Base-by-base conservation (phyloP, 805 yeast genomes). In the Clavispora asparagi region DNA sequence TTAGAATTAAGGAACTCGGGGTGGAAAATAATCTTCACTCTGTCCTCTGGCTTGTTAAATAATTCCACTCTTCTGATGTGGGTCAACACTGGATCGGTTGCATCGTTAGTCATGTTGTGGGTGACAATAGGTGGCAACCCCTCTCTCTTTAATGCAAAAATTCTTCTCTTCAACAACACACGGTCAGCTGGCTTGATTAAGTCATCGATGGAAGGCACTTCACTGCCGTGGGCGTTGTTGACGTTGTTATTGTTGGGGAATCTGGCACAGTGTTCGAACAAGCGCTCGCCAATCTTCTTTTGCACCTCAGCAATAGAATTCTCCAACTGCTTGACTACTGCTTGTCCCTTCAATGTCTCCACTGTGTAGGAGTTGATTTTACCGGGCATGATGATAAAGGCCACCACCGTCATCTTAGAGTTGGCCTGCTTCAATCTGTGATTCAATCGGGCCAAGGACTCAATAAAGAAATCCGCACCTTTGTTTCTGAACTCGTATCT, bases 311-410 rank as follows among this genome's bases (percentile, higher is more conserved):
- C 79, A 46, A 92, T 91, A 9, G 97, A 86, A 58, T 77, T 82
- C 63, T 91, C 97, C 57, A 92, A 77, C 45, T 96, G 95, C 63
- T 85, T 85, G 55, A 91, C 85, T 40, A 91, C 97, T 1, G 98
- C 97, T 69, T 94, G 99, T 39, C 97, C 96, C 70, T 85, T 87
- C 57, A 92, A 77, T 6, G 98, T 94, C 64, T 92, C 98, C 29
- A 90, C 95, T 2, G 98, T 94, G 67, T 89, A 92, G 0, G 97
- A 91, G 58, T 87, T 84, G 46, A 95, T 91, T 43, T 83, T 81
- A 14, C 97, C 98, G 3, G 99, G 99, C 98, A 94, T 94, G 67
- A 92, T 92, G 60, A 92, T 89, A 62, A 92, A 92, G 10, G 98
- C 98, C 39, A 92, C 97, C 17, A 92, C 94, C 0, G 98, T 92